A percentile compares a stretch with the other conserved stretches of the same genome.
Evolutionary conservation across 1,139 yeast genomes (phyloP).

Genomic region (Candida gigantensis): DNA sequence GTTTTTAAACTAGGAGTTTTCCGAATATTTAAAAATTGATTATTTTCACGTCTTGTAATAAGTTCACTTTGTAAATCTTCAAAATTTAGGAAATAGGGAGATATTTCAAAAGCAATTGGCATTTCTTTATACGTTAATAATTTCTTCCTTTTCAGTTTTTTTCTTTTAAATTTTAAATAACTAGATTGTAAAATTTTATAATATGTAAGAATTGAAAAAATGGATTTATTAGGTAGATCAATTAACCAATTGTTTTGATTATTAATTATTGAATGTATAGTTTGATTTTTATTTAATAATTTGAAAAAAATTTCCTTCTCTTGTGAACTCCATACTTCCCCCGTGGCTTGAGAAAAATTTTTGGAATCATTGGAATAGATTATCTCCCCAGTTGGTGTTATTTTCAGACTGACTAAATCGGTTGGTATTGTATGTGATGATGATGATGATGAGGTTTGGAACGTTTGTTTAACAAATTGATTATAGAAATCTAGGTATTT

Average conservation of each 20-base stretch:
- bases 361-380: not conserved
- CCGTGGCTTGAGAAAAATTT: conserved; percentile 10
- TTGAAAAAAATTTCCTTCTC: conserved; percentile 26
- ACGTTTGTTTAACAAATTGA: conserved; percentile 18
- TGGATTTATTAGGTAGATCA: conserved; percentile 42
- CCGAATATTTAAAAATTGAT: not conserved
- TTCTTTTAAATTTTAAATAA: conserved; percentile 23
- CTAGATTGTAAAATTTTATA: conserved; percentile 33
- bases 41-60: conserved; percentile 16
- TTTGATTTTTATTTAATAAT: conserved; percentile 47
- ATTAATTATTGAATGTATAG: conserved; percentile 22
- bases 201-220: conserved; percentile 48
- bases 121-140: conserved; percentile 41
- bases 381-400: conserved; percentile 14
- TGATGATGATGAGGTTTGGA: conserved; percentile 7
- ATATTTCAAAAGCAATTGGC: conserved; percentile 58
- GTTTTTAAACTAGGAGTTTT: not conserved
- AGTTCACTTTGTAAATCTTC: conserved; percentile 48
- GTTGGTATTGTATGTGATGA: too few relatives aligned
- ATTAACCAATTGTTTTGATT: conserved; percentile 40
- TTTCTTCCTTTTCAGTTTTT: conserved; percentile 11
- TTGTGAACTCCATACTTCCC: conserved; percentile 22
- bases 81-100: conserved; percentile 43
- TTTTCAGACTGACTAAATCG: conserved; percentile 12
- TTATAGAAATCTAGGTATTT: conserved; percentile 26